phyloP scores from a whole-genome alignment of 345 rosid genomes.

The Eutrema yunnanense region DNA sequence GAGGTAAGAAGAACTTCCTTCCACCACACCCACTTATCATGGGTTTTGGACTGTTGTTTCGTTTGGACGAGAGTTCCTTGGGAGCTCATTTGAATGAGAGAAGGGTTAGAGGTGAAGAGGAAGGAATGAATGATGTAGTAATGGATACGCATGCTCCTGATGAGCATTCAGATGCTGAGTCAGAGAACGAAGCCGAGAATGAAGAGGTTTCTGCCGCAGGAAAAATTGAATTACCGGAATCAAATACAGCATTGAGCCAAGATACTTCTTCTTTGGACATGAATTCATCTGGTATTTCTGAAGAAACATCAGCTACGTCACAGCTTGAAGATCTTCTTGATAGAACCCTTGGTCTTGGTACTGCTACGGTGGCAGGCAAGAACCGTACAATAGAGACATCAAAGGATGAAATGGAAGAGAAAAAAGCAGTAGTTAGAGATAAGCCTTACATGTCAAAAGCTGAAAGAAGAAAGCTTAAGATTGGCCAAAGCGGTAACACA shows the following conservation, averaged over 20 bases:
- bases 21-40: constrained; percentile 97
- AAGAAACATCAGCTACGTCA: constrained; percentile 45
- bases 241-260: constrained; percentile 23
- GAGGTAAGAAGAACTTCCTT: constrained; percentile 94
- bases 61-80: constrained; percentile 96
- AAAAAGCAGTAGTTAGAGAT: constrained; percentile 39
- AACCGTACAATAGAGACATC: constrained; percentile 37
- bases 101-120: constrained; percentile 95
- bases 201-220: constrained; percentile 28
- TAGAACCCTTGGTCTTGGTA: constrained; percentile 89
- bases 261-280: constrained; percentile 21
- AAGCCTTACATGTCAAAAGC: constrained; percentile 83
- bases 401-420: constrained; percentile 38
- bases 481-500: constrained; percentile 42
- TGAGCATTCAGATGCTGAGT: constrained; percentile 58
- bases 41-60: constrained; percentile 97
- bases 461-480: constrained; percentile 87
- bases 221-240: constrained; percentile 27
- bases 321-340: constrained; percentile 92
- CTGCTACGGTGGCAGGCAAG: constrained; percentile 42
- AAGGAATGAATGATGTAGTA: constrained; percentile 54
- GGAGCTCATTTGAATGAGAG: constrained; percentile 97
- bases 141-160: constrained; percentile 40
- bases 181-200: constrained; percentile 42
- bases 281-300: constrained; percentile 31